Conservation (phyloP, 2,329 filamentous ascomycete genomes). For the Ascochyta koolunga region DNA sequence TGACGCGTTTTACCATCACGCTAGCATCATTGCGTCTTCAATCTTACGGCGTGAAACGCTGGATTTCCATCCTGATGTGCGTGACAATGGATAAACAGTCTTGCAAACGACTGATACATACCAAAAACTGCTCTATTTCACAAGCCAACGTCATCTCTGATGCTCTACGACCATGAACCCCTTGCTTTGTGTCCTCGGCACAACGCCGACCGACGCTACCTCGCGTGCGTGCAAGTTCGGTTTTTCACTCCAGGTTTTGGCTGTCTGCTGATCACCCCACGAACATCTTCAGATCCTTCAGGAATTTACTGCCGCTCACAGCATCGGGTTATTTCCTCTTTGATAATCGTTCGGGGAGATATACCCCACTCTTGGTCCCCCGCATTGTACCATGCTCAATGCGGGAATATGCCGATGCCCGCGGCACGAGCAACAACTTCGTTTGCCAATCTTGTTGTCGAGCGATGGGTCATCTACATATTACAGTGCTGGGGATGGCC, state of each 20-base stretch:
- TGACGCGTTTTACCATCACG: too few relatives aligned
- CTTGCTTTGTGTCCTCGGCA: background rate
- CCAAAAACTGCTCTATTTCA: too few relatives aligned
- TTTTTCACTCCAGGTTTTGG: background rate
- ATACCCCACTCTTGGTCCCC: conserved; percentile 22
- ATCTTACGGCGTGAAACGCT: too few relatives aligned
- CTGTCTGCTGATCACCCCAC: background rate
- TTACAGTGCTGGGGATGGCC: conserved; percentile 23
- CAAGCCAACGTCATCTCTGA: too few relatives aligned
- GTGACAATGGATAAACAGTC: too few relatives aligned
- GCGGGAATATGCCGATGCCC: conserved; percentile 36
- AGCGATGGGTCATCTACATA: conserved; percentile 28
- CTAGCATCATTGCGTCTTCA: too few relatives aligned
- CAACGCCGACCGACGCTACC: background rate
- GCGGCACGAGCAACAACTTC: conserved; percentile 15
- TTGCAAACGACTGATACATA: too few relatives aligned
- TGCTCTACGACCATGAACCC: background rate
- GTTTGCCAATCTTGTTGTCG: conserved; percentile 21
- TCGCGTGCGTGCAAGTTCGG: background rate
- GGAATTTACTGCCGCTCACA: conserved; percentile 1
- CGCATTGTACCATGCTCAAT: conserved; percentile 29
- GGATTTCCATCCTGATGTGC: too few relatives aligned
- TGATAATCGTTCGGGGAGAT: conserved; percentile 21
- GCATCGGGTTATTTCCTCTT: conserved; percentile 14
- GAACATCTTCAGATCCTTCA: background rate